phyloP scores from a whole-genome alignment of 306 rosid species.

The Rosa persica region DNA sequence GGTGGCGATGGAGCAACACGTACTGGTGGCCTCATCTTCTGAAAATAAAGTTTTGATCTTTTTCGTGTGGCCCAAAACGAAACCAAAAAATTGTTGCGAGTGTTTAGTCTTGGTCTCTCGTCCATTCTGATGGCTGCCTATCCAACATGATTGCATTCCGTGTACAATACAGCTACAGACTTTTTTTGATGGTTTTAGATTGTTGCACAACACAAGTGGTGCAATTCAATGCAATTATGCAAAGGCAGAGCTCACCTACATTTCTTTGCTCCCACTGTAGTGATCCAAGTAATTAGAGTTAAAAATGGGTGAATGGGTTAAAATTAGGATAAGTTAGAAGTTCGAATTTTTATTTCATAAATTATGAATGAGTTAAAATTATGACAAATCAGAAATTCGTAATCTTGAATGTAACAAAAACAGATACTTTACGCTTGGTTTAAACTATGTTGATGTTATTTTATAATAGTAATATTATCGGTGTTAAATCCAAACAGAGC shows the following conservation, averaged over 20 bases:
- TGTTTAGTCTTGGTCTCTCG: neutral
- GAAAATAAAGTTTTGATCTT: neutral
- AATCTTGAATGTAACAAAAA: neutral
- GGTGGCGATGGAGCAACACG: slow-evolving; percentile 4
- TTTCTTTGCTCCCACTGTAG: neutral
- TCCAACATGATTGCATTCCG: neutral
- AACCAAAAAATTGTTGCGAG: neutral
- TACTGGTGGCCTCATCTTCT: neutral
- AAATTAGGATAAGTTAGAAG: neutral
- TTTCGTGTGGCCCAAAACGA: neutral
- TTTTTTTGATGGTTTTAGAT: neutral
- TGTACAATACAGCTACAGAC: neutral
- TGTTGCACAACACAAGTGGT: neutral
- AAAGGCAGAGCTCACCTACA: neutral
- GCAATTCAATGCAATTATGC: neutral
- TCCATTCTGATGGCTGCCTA: neutral
- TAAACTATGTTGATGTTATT: neutral
- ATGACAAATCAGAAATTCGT: neutral
- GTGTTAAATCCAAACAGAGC: slow-evolving; percentile 20
- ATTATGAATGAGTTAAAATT: neutral
- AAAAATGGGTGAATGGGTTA: neutral
- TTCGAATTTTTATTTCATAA: too few relatives aligned
- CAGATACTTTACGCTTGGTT: neutral
- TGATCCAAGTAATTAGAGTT: neutral
- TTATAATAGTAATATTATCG: neutral